Evolutionary conservation across 2,329 filamentous ascomycete species (phyloP), one percentile per base, ranked within the genome.

Genomic region (Fusarium sp.): DNA sequence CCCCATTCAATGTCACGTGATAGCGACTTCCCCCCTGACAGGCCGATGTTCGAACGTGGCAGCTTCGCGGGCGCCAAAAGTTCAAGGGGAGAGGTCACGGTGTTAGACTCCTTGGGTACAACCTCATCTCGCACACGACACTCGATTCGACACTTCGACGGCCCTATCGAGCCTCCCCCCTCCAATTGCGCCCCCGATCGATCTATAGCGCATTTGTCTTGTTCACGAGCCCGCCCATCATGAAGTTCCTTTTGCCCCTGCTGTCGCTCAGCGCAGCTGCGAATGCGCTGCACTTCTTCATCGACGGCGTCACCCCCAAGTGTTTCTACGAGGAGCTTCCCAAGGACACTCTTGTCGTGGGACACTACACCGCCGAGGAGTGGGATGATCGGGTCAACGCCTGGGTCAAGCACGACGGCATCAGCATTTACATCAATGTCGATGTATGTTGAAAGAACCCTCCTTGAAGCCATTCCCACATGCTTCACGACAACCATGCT

Each of bases 261-360:
- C 87, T 95, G 80, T 88, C 92, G 71, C 87, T 95, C 83, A 85
- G 86, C 83, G 85, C 88, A 66, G 85, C 89, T 69, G 91, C 93
- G 72, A 93, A 95, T 82, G 95, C 95, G 66, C 90, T 99, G 68
- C 96, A 97, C 91, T 97, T 99, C 89, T 98, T 94, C 88, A 92
- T 98, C 83, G 95, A 98, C 83, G 94, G 93, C 80, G 89, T 90
- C 59, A 87, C 90, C 75, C 93, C 94, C 77, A 98, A 97, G 86
- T 99, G 97, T 86, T 99, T 99, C 91, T 97, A 94, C 86, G 97
- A 99, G 87, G 96, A 98, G 85, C 90, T 99, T 69, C 95, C 97
- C 76, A 98, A 98, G 88, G 96, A 98, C 84, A 98, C 97, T 16
- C 87, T 99, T 68, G 96, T 99, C 65, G 95, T 98, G 69, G 97